These are phyloP conservation scores for Mycena olivaceomarginata DNA, from an alignment of 768 basidiomycete genomes.

Conservation along the genomic window DNA sequence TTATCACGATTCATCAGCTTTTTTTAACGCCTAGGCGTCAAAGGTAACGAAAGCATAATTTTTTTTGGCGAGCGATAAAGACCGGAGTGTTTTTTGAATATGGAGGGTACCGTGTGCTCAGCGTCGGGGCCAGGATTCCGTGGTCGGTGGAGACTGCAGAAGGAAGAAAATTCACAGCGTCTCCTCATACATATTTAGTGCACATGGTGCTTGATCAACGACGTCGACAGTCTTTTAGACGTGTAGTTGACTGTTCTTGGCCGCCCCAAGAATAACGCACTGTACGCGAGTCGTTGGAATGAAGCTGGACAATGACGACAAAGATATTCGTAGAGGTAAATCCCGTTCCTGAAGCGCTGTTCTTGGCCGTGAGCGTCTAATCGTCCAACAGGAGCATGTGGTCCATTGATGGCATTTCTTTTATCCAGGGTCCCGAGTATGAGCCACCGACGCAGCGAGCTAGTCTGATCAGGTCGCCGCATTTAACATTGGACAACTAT, in stretches of 20 bases:
- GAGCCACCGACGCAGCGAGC: background rate
- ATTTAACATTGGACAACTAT: background rate
- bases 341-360: slow-evolving; percentile 1
- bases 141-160: slow-evolving; percentile 15
- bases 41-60: background rate
- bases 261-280: background rate
- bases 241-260: background rate
- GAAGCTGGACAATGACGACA: background rate
- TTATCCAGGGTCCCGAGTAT: background rate
- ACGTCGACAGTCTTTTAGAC: background rate
- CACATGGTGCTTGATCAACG: slow-evolving; percentile 2
- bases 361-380: background rate
- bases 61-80: too few species aligned
- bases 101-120: background rate
- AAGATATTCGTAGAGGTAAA: background rate
- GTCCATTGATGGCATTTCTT: slow-evolving; percentile 6
- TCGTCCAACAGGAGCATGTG: slow-evolving; percentile 11
- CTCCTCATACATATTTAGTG: slow-evolving; percentile 24
- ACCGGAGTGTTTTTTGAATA: background rate
- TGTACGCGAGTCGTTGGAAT: background rate
- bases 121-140: slow-evolving; percentile 24
- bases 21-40: slow-evolving; percentile 5
- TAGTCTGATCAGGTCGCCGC: background rate
- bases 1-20: background rate
- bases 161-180: slow-evolving; percentile 38